phyloP scores from a whole-genome alignment of 1,284 basidiomycete species.

The Cutaneotrichosporon cavernicola region DNA sequence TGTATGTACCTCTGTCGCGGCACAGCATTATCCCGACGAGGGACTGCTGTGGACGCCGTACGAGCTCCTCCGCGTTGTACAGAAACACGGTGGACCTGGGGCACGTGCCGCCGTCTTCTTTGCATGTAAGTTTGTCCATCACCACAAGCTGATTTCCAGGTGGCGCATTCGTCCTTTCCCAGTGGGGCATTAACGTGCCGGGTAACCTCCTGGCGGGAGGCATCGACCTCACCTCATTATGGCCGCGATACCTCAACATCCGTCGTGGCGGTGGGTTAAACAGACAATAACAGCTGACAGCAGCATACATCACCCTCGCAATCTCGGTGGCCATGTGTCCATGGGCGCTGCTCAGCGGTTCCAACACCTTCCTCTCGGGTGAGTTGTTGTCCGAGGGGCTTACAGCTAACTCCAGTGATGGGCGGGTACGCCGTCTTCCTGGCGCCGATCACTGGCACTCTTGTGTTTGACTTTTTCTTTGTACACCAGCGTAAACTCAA shows the following conservation, averaged over 20 bases:
- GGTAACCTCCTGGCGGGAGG: slow-evolving; percentile 68
- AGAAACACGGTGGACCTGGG: slow-evolving; percentile 6
- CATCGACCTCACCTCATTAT: slow-evolving; percentile 68
- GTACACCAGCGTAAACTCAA: slow-evolving; percentile 35
- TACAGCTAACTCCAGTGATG: slow-evolving; percentile 34
- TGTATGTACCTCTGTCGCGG: slow-evolving; percentile 48
- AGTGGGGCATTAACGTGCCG: slow-evolving; percentile 70
- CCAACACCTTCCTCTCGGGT: slow-evolving; percentile 45
- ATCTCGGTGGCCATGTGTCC: slow-evolving; percentile 59
- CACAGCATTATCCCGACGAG: slow-evolving; percentile 46
- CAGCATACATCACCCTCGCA: slow-evolving; percentile 54
- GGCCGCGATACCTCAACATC: slow-evolving; percentile 66
- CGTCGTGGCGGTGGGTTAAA: slow-evolving; percentile 68
- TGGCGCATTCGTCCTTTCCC: slow-evolving; percentile 64
- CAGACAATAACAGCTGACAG: no score
- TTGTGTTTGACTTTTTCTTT: slow-evolving; percentile 47
- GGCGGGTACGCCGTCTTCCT: slow-evolving; percentile 47
- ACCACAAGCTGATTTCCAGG: slow-evolving; percentile 56
- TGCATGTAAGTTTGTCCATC: slow-evolving; percentile 20
- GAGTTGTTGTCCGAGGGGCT: not conserved
- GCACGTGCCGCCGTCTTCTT: slow-evolving; percentile 69
- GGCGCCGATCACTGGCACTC: slow-evolving; percentile 44
- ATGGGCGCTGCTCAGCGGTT: slow-evolving; percentile 44
- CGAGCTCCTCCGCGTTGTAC: slow-evolving; percentile 44
- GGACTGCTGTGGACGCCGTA: slow-evolving; percentile 51